Base-by-base conservation (phyloP, 1,284 basidiomycete genomes). In the Sporisorium sorghi region DNA sequence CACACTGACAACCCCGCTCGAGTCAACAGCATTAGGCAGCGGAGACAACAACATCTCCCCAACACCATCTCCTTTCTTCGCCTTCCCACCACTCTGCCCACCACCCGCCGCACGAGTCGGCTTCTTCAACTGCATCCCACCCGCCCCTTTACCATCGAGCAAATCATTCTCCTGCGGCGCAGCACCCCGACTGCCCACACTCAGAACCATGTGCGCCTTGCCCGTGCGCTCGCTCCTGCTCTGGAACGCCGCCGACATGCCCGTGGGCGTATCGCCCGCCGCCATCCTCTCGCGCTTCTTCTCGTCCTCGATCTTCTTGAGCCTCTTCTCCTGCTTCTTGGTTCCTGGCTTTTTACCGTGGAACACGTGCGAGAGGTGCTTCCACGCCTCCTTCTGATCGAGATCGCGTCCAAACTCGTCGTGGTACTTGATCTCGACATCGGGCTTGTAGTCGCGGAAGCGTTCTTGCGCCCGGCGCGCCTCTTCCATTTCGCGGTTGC, bases 391-490 rank as follows among this genome's bases (percentile, higher is more conserved):
- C 87, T 98, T 98, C 33, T 91, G 90, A 24, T 92, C 93, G 83
- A 98, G 87, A 70, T 88, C 85, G 21, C 94, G 88, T n/a, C 97
- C 97, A 83, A 93, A 93, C 61, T 84, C 78, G 85, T 99, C 97
- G 76, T 96, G 92, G 85, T 99, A 99, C 64, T 92, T 92, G 82
- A 99, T 93, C 73, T 96, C 93, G 78, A 99, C 89, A 85, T 97
- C 94, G 1, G 97, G 97, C 86, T 95, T 97, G 88, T 99, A 99
- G 83, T 92, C 89, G 86, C 91, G 92, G 89, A 92, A 99, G 50
- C 90, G 85, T 39, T 97, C 93, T 77, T 94, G 86, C 47, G 90
- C 89, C 28, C 92, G 89, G 42, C 92, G 89, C 9, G 94, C 92
- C 76, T 97, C 94, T 75, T 93, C 91, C 83, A 94, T 91, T 81